phyloP scores from a whole-genome alignment of 2,329 filamentous ascomycete species.

The Ceratocystis variospora region DNA sequence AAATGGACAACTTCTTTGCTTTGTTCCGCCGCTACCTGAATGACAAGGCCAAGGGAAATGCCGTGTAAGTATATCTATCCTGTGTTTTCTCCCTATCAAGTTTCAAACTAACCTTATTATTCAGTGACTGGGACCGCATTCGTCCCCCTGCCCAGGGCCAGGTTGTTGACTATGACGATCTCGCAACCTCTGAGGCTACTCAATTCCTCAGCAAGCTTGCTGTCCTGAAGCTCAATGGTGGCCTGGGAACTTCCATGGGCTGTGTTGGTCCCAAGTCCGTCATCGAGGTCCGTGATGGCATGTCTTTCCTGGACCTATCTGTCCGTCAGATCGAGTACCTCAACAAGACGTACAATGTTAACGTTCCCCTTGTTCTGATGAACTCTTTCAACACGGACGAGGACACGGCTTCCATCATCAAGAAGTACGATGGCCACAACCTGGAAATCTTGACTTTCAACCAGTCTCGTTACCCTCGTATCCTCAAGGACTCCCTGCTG shows the following conservation, averaged over 20 bases:
- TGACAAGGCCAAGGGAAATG: slow-evolving; percentile 96
- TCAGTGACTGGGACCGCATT: slow-evolving; percentile 90
- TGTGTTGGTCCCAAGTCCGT: slow-evolving; percentile 99
- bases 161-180: slow-evolving; percentile 86
- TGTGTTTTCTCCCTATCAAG: neutral
- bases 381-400: slow-evolving; percentile 99
- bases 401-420: slow-evolving; percentile 97
- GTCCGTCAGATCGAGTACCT: slow-evolving; percentile 98
- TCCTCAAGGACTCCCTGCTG: slow-evolving; percentile 94
- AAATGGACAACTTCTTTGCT: slow-evolving; percentile 99
- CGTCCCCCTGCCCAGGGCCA: slow-evolving; percentile 83
- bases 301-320: slow-evolving; percentile 98
- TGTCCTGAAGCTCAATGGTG: slow-evolving; percentile 97
- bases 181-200: slow-evolving; percentile 79
- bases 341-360: slow-evolving; percentile 94
- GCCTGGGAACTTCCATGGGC: slow-evolving; percentile 98
- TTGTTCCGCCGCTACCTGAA: slow-evolving; percentile 97
- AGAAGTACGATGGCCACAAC: slow-evolving; percentile 99
- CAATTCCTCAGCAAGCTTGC: slow-evolving; percentile 94
- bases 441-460: slow-evolving; percentile 99
- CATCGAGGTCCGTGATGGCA: slow-evolving; percentile 98
- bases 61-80: slow-evolving; percentile 43
- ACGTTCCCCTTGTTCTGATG: slow-evolving; percentile 97
- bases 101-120: neutral
- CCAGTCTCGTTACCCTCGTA: slow-evolving; percentile 95